These are phyloP conservation scores for Peniophora sp. DNA, from an alignment of 1,284 basidiomycete genomes.

Conservation along the genomic window DNA sequence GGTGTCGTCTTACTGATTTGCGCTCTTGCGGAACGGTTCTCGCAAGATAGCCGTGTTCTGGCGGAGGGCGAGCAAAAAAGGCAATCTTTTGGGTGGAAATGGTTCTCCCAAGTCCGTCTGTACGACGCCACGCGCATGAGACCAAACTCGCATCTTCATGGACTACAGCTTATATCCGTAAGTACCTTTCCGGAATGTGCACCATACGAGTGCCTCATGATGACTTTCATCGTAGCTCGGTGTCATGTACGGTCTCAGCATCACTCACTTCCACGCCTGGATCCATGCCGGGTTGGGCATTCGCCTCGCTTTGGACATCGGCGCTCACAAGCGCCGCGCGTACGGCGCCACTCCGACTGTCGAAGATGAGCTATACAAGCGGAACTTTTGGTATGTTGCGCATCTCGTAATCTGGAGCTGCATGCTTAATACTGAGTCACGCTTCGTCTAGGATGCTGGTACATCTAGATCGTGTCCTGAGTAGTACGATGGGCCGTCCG, in stretches of 20 bases:
- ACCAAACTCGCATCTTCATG: background rate
- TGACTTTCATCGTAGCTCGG: conserved; percentile 1
- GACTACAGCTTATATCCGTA: background rate
- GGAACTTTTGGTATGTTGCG: conserved; percentile 48
- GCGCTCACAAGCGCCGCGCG: conserved; percentile 37
- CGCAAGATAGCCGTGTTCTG: background rate
- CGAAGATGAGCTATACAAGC: conserved; percentile 61
- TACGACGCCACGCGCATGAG: background rate
- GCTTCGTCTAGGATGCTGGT: conserved; percentile 38
- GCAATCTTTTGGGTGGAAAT: background rate
- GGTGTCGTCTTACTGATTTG: conserved; percentile 37
- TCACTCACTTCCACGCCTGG: conserved; percentile 49
- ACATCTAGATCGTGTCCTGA: conserved; percentile 40
- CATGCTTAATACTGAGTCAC: too few relatives aligned
- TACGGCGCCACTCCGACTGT: conserved; percentile 24
- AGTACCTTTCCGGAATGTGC: background rate
- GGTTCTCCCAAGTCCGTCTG: background rate
- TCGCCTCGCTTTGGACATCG: conserved; percentile 47
- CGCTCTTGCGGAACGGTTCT: conserved; percentile 36
- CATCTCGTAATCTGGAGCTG: too few relatives aligned
- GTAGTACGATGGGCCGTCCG: conserved; percentile 56
- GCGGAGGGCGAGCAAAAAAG: background rate
- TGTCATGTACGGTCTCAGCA: conserved; percentile 18
- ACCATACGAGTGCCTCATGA: background rate
- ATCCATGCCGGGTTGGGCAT: conserved; percentile 48